Percentiles rank a stretch among this genome's conserved stretches.
phyloP scores from a whole-genome alignment of 305 asterid species.

The Petunia hybrid region DNA sequence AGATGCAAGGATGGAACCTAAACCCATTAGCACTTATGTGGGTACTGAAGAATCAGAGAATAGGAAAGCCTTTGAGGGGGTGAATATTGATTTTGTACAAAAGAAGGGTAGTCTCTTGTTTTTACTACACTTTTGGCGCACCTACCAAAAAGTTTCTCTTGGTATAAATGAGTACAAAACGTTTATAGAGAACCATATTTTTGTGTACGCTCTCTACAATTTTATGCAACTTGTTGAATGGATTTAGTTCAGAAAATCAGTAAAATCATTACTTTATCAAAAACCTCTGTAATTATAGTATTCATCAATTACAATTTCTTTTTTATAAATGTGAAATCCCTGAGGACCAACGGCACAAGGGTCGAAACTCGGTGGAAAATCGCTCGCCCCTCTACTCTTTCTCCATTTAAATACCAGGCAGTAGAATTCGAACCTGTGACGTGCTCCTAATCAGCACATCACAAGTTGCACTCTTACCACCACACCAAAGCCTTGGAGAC shows the following conservation, averaged over 20 bases:
- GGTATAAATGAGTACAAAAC: background rate
- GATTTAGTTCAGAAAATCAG: background rate
- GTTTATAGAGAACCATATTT: background rate
- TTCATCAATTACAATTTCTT: background rate
- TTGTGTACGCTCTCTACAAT: background rate
- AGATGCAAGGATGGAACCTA: background rate
- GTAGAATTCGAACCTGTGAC: too few relatives aligned
- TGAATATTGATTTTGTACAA: background rate
- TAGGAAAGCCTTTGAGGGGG: background rate
- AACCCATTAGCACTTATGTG: background rate
- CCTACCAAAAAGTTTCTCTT: background rate
- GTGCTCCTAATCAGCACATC: too few relatives aligned
- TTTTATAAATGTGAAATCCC: too few relatives aligned
- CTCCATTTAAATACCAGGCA: too few relatives aligned
- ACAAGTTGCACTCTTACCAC: too few relatives aligned
- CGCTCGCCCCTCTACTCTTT: too few relatives aligned
- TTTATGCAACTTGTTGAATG: background rate
- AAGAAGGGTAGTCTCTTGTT: background rate
- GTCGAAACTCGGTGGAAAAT: too few relatives aligned
- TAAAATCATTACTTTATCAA: background rate
- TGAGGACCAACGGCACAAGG: too few relatives aligned
- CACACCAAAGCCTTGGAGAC: too few relatives aligned
- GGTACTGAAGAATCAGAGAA: background rate
- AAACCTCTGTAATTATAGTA: background rate
- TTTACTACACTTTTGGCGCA: background rate